Evolutionary conservation across 768 basidiomycete species (phyloP), one percentile per base, ranked within the genome.

Genomic region (Clathrus columnatus): DNA sequence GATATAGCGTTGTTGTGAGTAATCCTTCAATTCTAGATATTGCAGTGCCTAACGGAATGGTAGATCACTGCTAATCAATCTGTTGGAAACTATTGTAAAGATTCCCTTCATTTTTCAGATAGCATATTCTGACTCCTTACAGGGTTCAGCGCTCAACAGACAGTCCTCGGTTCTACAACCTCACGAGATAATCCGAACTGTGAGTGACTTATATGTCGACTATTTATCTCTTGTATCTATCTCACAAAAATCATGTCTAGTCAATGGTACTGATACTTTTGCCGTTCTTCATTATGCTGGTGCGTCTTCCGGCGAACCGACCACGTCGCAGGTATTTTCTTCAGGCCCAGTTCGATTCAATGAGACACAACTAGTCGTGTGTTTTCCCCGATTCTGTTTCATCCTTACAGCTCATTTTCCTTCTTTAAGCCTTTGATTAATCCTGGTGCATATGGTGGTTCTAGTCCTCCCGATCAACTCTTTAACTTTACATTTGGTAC

Each of bases 281-380:
- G 82, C 78, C 1, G 79, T 81, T 46, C 65, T 81, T 7, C 72
- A 76, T 11, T 82, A 82, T 62, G 56, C 41, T 10, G 76, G 76
- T 17, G 77, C 76, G 0, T 29, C 54, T 1, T 41, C 16, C 11
- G 58, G 58, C 21, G 67, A 79, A 32, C 79, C 80, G 0, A 72
- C 68, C 0, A 73, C 72, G 1, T 64, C 51, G 2, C 64, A 69
- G 5, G 44, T 27, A n/a, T 30, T 55, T 11, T 14, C 44, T 36
- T 10, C 45, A 2, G 58, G 60, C 48, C 27, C 59, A 0, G 62
- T 63, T 5, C 64, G 68, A 7, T 59, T 75, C 26, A 27, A 62
- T 16, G 75, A 75, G 53, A 60, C 62, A 1, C 57, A 67, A 21
- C 50, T 70, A 1, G 62, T 66, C 6, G 29, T 50, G 62, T 67